Percentiles rank a stretch among this genome's conserved stretches.
Conservation (phyloP, 2,329 filamentous ascomycete genomes). For the Sporothrix variecibatus region DNA sequence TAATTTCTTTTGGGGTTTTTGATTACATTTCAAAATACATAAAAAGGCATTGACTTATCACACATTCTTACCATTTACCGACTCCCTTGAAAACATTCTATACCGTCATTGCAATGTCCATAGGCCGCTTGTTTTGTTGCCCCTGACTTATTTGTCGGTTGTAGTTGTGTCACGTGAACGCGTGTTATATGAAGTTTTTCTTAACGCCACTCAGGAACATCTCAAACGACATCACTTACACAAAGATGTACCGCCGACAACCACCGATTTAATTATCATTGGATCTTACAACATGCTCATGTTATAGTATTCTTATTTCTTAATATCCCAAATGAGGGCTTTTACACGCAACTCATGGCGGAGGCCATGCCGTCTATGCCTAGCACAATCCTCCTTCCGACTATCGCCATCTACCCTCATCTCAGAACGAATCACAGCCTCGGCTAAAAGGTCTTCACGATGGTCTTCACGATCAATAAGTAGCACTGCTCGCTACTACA, state of each 20-base stretch:
- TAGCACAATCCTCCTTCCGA: not conserved
- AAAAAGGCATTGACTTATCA: not conserved
- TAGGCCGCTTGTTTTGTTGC: constrained; percentile 7
- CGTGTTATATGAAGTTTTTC: constrained; percentile 9
- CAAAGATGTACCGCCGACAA: not conserved
- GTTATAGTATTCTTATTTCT: not conserved
- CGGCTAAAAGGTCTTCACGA: not conserved
- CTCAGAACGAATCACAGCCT: too few species aligned
- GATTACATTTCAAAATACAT: not conserved
- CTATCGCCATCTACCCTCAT: not conserved
- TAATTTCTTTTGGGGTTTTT: not conserved
- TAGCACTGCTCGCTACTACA: not conserved
- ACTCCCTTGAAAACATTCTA: too few species aligned
- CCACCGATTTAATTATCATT: not conserved
- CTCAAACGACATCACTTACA: not conserved
- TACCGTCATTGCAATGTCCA: not conserved
- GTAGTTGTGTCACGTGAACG: not conserved
- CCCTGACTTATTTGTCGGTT: not conserved
- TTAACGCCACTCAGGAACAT: not conserved
- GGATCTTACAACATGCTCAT: not conserved
- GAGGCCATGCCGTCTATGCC: not conserved
- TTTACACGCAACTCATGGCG: not conserved
- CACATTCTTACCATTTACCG: not conserved
- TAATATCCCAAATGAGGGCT: not conserved
- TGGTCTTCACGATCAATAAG: not conserved